Evolutionary conservation across 2,329 filamentous ascomycete species (phyloP).

Genomic region (Monosporascus sp.): DNA sequence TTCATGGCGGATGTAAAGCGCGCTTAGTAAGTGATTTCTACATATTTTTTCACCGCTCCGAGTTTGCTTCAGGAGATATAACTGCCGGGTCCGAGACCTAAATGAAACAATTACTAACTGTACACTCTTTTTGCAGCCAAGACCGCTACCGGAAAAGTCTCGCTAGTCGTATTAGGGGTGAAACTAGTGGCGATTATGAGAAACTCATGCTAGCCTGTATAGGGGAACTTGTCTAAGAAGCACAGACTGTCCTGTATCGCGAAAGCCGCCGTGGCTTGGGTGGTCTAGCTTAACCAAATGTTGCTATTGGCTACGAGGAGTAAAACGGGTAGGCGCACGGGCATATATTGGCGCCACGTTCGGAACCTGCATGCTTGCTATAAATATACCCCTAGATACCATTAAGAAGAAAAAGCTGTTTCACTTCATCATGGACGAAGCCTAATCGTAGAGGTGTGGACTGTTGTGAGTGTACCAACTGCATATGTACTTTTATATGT

Average conservation of each 20-base stretch:
- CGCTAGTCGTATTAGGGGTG: conserved; percentile 64
- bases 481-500: no score
- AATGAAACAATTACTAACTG: background rate
- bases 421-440: no score
- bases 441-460: no score
- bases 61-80: background rate
- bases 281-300: no score
- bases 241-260: background rate
- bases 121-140: conserved; percentile 28
- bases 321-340: no score
- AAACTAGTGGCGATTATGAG: conserved; percentile 83
- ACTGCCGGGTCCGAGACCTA: no score
- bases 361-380: no score
- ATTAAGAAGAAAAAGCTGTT: no score
- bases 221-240: conserved; percentile 33
- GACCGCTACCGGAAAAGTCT: conserved; percentile 65
- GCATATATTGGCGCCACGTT: no score
- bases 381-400: no score
- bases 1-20: conserved; percentile 72
- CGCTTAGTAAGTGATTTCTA: conserved; percentile 47
- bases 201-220: conserved; percentile 67
- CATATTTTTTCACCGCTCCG: background rate
- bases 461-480: no score
- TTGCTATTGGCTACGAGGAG: no score
- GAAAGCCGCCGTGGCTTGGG: background rate